Base-by-base conservation (phyloP, 768 basidiomycete genomes). In the Rickenella mellea region DNA sequence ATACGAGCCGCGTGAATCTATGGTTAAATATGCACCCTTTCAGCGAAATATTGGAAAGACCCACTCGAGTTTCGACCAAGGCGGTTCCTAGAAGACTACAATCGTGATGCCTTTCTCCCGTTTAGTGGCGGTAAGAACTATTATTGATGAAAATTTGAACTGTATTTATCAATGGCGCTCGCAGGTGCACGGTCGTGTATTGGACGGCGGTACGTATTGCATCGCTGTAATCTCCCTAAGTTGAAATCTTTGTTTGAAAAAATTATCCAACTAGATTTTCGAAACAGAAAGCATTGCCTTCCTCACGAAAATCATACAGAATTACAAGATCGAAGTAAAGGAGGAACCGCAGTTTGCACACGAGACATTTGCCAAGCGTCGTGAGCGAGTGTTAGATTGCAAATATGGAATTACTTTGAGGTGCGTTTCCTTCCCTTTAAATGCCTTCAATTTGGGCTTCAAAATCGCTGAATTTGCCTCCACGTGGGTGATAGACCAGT, bases 51-150 rank as follows among this genome's bases (percentile, higher is more conserved):
- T 50, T 67, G 66, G 65, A 51, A 59, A 4, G 60, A 67, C 22
- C 65, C 66, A 1, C 32, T 54, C 19, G 49, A 44, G 10, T 68
- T 66, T 51, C 58, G 55, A 17, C 66, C 66, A 0, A 60, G 62
- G 21, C 64, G 74, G 6, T 76, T 76, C 59, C 54, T 75, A n/a
- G 63, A 61, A 27, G 68, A 75, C 37, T 78, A 71, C 67, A 65
- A 69, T 17, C 61, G 66, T 27, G 74, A 76, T 48, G 76, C 75
- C 0, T 76, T 74, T 50, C 28, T 73, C 20, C 72, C 74, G 3
- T 76, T 76, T 51, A 72, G 68, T 41, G 60, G 54, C 33, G 72
- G 71, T 61, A 41, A 43, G 56, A 15, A 14, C 20, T 15, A n/a
- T 8, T 6, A 2, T 15, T 45, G 15, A n/a, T 27, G n/a, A n/a